phyloP scores from a whole-genome alignment of 2,329 filamentous ascomycete genomes.

The Knufia fluminis region DNA sequence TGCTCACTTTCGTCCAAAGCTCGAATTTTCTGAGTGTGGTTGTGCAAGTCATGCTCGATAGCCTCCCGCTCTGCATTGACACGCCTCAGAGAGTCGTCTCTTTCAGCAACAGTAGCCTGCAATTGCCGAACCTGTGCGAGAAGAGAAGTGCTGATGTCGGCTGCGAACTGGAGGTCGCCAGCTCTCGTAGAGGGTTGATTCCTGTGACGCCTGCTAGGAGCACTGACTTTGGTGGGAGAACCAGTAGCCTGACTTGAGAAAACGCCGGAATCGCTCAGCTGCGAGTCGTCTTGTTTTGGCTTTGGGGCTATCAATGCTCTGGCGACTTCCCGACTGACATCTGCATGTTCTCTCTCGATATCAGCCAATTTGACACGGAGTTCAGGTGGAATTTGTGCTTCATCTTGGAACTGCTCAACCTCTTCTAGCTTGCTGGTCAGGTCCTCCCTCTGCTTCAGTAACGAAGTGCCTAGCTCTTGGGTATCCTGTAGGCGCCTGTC shows the following conservation, averaged over 20 bases:
- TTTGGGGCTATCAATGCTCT: constrained; percentile 81
- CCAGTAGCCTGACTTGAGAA: constrained; percentile 76
- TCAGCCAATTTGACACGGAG: constrained; percentile 73
- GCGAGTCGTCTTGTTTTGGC: constrained; percentile 52
- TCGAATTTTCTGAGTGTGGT: constrained; percentile 68
- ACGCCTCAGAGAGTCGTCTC: constrained; percentile 74
- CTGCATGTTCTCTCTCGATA: constrained; percentile 90
- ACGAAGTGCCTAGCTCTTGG: constrained; percentile 74
- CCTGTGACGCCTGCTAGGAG: constrained; percentile 77
- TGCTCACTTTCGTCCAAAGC: constrained; percentile 87
- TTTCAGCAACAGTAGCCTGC: constrained; percentile 73
- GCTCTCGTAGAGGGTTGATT: constrained; percentile 83
- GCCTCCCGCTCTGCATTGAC: constrained; percentile 65
- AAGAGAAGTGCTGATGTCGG: constrained; percentile 90
- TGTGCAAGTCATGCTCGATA: constrained; percentile 74
- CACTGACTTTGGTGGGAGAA: constrained; percentile 80
- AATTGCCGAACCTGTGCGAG: constrained; percentile 89
- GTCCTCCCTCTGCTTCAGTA: constrained; percentile 79
- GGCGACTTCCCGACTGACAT: constrained; percentile 81
- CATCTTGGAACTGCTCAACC: constrained; percentile 66
- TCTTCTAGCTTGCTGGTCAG: constrained; percentile 74
- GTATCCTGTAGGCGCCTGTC: constrained; percentile 86
- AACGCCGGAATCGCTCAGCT: constrained; percentile 64
- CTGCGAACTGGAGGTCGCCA: constrained; percentile 96
- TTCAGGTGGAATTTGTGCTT: constrained; percentile 72